These are phyloP conservation scores for Podaxis mareebaensis DNA, from an alignment of 768 basidiomycete species.

Conservation along the genomic window DNA sequence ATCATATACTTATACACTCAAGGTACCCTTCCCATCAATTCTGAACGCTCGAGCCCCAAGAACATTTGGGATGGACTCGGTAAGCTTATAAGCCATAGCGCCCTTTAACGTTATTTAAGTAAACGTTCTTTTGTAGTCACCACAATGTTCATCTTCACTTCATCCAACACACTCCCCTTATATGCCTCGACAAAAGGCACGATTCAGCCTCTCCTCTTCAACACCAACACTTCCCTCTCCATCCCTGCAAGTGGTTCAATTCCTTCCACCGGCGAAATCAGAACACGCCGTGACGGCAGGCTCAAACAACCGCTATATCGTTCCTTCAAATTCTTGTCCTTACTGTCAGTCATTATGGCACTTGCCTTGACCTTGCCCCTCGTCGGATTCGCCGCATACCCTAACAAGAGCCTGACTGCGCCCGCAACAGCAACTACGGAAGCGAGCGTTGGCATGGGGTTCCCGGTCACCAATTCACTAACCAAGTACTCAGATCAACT, in stretches of 20 bases:
- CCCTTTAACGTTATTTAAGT: background rate
- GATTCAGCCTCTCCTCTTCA: conserved; percentile 13
- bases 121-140: conserved; percentile 41
- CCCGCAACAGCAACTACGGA: conserved; percentile 30
- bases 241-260: conserved; percentile 32
- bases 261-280: conserved; percentile 29
- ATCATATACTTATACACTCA: conserved; percentile 52
- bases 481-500: background rate
- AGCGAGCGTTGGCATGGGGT: conserved; percentile 4
- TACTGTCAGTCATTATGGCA: conserved; percentile 49
- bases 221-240: background rate
- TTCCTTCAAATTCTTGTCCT: conserved; percentile 61
- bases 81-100: conserved; percentile 33
- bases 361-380: conserved; percentile 56
- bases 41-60: conserved; percentile 15
- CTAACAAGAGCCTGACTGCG: conserved; percentile 29
- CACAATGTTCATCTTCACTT: conserved; percentile 65
- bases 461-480: background rate
- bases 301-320: conserved; percentile 27
- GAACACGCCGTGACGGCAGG: conserved; percentile 35
- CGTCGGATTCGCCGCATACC: conserved; percentile 48
- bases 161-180: conserved; percentile 63
- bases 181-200: conserved; percentile 54
- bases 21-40: conserved; percentile 33
- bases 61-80: conserved; percentile 62